Base-by-base conservation (phyloP, 352 stramenopile species). In the Phytophthora hibernalis region DNA sequence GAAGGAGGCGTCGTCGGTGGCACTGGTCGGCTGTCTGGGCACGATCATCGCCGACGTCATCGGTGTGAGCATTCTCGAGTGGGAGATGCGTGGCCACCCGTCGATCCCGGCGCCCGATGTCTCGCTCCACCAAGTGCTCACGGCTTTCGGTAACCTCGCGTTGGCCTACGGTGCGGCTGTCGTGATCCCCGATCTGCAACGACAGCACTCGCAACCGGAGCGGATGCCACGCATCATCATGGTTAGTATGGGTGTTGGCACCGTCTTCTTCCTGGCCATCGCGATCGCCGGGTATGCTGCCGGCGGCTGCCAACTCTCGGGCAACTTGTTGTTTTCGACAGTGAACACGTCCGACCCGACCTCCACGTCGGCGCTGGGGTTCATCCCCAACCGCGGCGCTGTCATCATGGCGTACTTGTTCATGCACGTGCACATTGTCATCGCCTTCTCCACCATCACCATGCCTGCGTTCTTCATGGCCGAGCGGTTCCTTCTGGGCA, bases 351-450 rank as follows among this genome's bases (percentile, higher is more conserved):
- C 55, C 5, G 59, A 71, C 56, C 61, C 65, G 55, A 70, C 42
- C 51, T 54, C 50, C 3, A 44, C 63, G 5, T 68, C 70, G 5
- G 55, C 65, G n/a, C 20, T 78, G 26, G 70, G 70, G 9, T 78
- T 78, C 47, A 65, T 70, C 28, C 60, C 65, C 8, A 70, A 54
- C 53, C 61, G 65, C 3, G 70, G 70, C 1, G 55, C 70, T 10
- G 70, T 78, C 31, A 67, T 78, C 33, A 72, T 78, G 65, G 61
- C 70, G 4, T 78, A 78, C 54, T 35, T 78, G 16, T 78, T 78
- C 65, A 78, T 78, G 70, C 70, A 78, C 52, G n/a, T 78, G 9
- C 70, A 85, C 65, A 79, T 85, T 54, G 64, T 76, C 12, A 83
- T 85, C 52, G 77, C 75, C 10, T 85, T 85, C 53, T 74, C 77